Evolutionary conservation across 495 filamentous ascomycete genomes (phyloP).

Genomic region (Penicillium pulvis): DNA sequence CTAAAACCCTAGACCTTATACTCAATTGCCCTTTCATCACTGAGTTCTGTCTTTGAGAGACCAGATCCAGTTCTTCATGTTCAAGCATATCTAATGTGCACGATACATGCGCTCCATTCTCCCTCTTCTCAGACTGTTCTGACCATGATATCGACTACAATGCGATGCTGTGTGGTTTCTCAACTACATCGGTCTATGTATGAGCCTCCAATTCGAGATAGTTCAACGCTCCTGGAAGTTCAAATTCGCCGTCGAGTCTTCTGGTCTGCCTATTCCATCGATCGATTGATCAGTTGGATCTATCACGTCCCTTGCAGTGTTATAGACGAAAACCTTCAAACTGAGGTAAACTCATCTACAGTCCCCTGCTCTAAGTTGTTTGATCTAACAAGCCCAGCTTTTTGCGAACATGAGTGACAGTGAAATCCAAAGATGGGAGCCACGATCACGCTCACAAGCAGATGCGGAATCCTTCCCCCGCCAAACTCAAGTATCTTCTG

Average conservation of each 20-base stretch:
- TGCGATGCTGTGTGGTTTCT: slow-evolving; percentile 25
- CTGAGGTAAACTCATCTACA: slow-evolving; percentile 10
- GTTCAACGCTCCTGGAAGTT: slow-evolving; percentile 11
- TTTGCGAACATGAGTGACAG: slow-evolving; percentile 25
- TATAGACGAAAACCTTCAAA: slow-evolving; percentile 23
- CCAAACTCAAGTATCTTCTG: slow-evolving; percentile 23
- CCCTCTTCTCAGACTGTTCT: slow-evolving; percentile 27
- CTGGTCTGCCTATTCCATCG: slow-evolving; percentile 30
- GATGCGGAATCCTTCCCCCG: slow-evolving; percentile 6
- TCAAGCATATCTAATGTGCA: slow-evolving; percentile 27
- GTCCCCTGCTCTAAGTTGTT: not conserved
- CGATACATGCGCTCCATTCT: slow-evolving; percentile 29
- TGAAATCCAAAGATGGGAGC: slow-evolving; percentile 5
- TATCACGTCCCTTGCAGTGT: slow-evolving; percentile 26
- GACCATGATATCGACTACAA: slow-evolving; percentile 24
- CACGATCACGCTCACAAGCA: not conserved
- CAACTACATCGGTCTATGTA: slow-evolving; percentile 17
- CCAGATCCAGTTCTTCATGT: slow-evolving; percentile 22
- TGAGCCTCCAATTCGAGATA: slow-evolving; percentile 8
- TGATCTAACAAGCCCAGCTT: slow-evolving; percentile 15
- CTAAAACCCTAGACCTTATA: slow-evolving; percentile 17
- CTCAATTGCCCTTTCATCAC: slow-evolving; percentile 16
- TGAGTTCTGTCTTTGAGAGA: slow-evolving; percentile 16
- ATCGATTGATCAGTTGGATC: slow-evolving; percentile 27
- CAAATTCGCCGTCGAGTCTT: slow-evolving; percentile 28